Conservation (phyloP, 768 basidiomycete species). For the Lenzites betulinus region DNA sequence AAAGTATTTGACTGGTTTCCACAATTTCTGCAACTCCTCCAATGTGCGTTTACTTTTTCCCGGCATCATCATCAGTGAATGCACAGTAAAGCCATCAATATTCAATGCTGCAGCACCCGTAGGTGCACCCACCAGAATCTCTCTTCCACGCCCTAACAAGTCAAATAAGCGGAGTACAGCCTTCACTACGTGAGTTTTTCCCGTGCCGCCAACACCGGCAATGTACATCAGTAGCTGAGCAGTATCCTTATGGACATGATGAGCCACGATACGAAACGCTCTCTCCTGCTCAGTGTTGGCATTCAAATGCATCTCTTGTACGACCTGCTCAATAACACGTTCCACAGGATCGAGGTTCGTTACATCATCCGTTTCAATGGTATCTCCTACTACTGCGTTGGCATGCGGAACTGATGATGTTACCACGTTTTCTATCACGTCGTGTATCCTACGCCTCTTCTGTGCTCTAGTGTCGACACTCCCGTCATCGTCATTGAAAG, state of each 20-base stretch:
- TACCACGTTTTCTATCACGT: no score
- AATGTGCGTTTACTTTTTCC: slow-evolving; percentile 5
- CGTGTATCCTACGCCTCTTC: no score
- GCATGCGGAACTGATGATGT: no score
- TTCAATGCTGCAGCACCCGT: slow-evolving; percentile 34
- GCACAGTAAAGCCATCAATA: slow-evolving; percentile 34
- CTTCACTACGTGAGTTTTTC: slow-evolving; percentile 34
- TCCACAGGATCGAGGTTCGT: no score
- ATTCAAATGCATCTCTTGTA: neutral
- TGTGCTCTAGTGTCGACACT: no score
- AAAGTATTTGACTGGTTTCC: slow-evolving; percentile 23
- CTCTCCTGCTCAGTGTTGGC: slow-evolving; percentile 16
- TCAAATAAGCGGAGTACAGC: slow-evolving; percentile 25
- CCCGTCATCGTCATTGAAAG: no score
- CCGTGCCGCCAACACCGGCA: slow-evolving; percentile 33
- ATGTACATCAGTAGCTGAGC: slow-evolving; percentile 32
- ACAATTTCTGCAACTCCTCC: slow-evolving; percentile 14
- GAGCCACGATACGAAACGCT: slow-evolving; percentile 18
- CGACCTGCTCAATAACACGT: neutral
- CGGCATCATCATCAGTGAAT: slow-evolving; percentile 28
- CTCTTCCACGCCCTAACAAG: neutral
- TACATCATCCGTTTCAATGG: no score
- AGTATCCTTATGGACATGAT: neutral
- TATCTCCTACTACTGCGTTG: no score
- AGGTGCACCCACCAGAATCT: slow-evolving; percentile 27